These are phyloP conservation scores for Isatis lusitanica DNA, from an alignment of 441 rosid species.

Conservation along the genomic window DNA sequence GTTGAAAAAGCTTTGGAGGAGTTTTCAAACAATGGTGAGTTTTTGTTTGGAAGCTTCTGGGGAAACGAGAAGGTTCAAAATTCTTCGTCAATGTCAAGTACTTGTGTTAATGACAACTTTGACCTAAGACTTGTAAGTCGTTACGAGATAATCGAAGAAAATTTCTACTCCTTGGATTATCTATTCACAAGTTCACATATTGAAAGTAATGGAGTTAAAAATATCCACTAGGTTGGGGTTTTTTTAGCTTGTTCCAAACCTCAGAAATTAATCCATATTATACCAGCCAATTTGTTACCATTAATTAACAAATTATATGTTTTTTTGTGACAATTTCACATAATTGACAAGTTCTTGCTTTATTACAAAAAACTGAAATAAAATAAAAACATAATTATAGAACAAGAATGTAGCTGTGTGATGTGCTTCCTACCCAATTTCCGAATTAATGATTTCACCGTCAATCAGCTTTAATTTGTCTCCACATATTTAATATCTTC, in stretches of 20 bases:
- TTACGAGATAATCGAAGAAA: slow-evolving; percentile 47
- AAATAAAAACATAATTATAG: neutral
- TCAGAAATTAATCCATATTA: neutral
- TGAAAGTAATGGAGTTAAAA: neutral
- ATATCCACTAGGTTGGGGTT: neutral
- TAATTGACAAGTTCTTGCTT: neutral
- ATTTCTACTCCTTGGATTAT: slow-evolving; percentile 24
- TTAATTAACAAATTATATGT: neutral
- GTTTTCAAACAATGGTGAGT: slow-evolving; percentile 57
- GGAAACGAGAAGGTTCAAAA: slow-evolving; percentile 40
- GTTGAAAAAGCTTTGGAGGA: slow-evolving; percentile 60
- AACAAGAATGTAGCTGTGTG: slow-evolving; percentile 20
- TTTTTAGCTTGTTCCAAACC: neutral
- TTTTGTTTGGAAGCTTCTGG: slow-evolving; percentile 92
- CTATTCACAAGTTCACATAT: slow-evolving; percentile 18
- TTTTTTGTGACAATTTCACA: neutral
- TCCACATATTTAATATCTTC: slow-evolving; percentile 27
- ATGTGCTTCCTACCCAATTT: slow-evolving; percentile 36
- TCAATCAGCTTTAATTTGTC: slow-evolving; percentile 4
- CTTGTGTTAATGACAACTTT: slow-evolving; percentile 28
- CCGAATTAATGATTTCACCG: slow-evolving; percentile 31
- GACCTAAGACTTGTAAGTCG: slow-evolving; percentile 42
- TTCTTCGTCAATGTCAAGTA: slow-evolving; percentile 29
- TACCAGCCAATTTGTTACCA: neutral
- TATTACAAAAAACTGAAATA: too few species aligned